Evolutionary conservation across 805 yeast species (phyloP), one percentile per base, ranked within the genome.

Genomic region (Ogataea nakhonphanomensis): DNA sequence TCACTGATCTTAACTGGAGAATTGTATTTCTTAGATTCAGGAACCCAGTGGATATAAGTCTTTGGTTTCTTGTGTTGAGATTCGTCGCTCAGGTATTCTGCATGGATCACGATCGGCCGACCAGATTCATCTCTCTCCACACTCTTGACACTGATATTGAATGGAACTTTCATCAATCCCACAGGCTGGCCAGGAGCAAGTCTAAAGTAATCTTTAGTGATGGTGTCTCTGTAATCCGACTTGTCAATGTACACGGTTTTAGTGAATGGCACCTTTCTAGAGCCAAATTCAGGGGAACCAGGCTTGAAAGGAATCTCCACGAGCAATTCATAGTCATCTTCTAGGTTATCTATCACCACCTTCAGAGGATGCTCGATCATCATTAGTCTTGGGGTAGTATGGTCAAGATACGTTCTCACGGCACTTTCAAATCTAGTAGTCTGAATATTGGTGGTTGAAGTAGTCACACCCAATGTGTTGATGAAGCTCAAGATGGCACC

Each of bases 21-120:
- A 30, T 69, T 66, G 54, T 77, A 69, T 45, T 76, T 74, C 24
- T 69, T 66, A 15, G 81, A 70, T 47, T 79, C 78, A 37, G 96
- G 95, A 37, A 93, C 81, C 99, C 99, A 93, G 68, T 93, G 99
- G 58, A 93, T 89, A 61, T 73, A 93, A 8, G 99, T 90, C 77
- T 91, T 93, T 58, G 99, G 99, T 60, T 86, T 88, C 62, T 72
- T 76, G 49, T 70, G 70, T 41, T 66, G 68, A 11, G 61, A 59
- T 14, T 69, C 62, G 40, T 77, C 86, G 48, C 78, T 78, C 58
- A 89, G 85, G 58, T 91, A 93, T 54, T 81, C 76, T 36, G 84
- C 96, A 52, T 82, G 81, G 43, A 93, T 77, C 64, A 76, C 79
- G 14, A 69, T 69, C 38, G 90, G 77, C 34, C 76, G 69, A 14